Evolutionary conservation across 257 asterid species (phyloP).

Genomic region (Apocynum venetum): DNA sequence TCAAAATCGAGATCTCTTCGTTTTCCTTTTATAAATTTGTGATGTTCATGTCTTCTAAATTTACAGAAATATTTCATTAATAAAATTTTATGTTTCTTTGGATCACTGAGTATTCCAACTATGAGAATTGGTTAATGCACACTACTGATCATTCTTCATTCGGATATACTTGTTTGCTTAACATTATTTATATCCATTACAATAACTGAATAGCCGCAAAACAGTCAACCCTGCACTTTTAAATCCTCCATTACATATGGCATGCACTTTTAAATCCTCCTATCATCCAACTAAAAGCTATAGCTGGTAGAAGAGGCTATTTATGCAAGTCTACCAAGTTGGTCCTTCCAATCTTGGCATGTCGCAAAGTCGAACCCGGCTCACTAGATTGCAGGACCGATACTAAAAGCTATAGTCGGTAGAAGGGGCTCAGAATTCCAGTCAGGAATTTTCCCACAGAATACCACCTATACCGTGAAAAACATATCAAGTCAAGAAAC

Average conservation of each 20-base stretch:
- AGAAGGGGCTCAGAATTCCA: too few relatives aligned
- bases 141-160: background rate
- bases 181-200: background rate
- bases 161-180: background rate
- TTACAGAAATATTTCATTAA: background rate
- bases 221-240: background rate
- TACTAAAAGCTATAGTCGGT: too few relatives aligned
- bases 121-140: background rate
- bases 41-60: background rate
- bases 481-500: too few relatives aligned
- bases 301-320: too few relatives aligned
- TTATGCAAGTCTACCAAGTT: too few relatives aligned
- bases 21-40: background rate
- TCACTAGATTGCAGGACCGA: too few relatives aligned
- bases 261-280: background rate
- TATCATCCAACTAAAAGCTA: too few relatives aligned
- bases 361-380: too few relatives aligned
- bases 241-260: too few relatives aligned
- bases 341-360: too few relatives aligned
- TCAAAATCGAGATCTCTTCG: background rate
- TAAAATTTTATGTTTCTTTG: background rate
- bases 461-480: too few relatives aligned
- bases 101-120: background rate
- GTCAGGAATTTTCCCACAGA: too few relatives aligned
- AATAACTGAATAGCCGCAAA: background rate